These are phyloP conservation scores for Fusarium nygamai DNA, from an alignment of 2,329 filamentous ascomycete species.

Conservation along the genomic window DNA sequence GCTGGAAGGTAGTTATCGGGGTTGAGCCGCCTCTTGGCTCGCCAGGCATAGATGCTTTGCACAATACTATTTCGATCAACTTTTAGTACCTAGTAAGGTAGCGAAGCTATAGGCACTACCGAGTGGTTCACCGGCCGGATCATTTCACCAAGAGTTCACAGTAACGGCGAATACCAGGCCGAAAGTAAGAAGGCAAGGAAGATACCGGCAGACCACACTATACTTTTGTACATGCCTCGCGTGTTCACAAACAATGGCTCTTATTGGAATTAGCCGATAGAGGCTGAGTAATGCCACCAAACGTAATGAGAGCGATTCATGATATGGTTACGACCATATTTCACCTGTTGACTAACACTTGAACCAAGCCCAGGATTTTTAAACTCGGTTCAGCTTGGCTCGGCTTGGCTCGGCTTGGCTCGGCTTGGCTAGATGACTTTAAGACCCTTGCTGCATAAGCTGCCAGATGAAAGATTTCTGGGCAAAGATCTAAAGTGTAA, in stretches of 20 bases:
- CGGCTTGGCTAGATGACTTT: constrained; percentile 9
- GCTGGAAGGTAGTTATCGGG: neutral
- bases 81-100: neutral
- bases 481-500: neutral
- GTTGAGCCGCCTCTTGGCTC: neutral
- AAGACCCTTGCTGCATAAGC: constrained; percentile 29
- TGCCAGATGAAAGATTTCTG: constrained; percentile 14
- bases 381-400: neutral
- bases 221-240: neutral
- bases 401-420: constrained; percentile 7
- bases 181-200: neutral
- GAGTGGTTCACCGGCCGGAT: neutral
- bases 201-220: neutral
- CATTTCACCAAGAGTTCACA: neutral
- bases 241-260: neutral
- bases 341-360: neutral
- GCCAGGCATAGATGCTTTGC: neutral
- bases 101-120: neutral
- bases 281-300: neutral
- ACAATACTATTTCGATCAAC: neutral
- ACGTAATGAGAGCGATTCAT: neutral
- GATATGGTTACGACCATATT: neutral
- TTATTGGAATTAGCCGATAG: neutral
- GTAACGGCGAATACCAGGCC: neutral
- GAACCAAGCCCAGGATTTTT: neutral